Base-by-base conservation (phyloP, 1,139 yeast species). In the Hemisphaericaspora xylanilytica region DNA sequence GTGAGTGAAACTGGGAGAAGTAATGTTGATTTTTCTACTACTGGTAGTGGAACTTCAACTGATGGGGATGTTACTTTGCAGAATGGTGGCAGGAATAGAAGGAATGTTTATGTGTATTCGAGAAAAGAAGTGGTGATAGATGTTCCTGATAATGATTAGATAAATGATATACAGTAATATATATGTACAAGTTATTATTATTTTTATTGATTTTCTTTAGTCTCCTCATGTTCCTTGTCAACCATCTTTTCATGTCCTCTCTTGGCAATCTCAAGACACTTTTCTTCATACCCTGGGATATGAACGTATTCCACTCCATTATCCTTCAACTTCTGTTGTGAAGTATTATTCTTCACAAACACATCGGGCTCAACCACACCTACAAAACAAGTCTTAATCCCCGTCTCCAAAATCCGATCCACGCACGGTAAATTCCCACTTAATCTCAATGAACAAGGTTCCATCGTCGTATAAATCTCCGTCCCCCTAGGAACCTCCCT, bases 381-480 rank as follows among this genome's bases (percentile, higher is more conserved):
- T 5, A 92, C 97, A 62, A 85, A 89, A 28, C 90, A 90, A 0
- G 92, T 77, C 25, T 70, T 73, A 43, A 92, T 83, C 13, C 53
- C 57, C 2, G 80, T 60, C 2, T 62, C 67, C 32, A 88, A 54
- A 8, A 92, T 81, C 30, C 97, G 72, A 46, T 89, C 90, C 2
- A 80, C 81, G 61, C 99, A 92, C 0, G 98, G 96, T 38, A 73
- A 56, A 51, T 90, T 90, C 0, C 98, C 98, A 58, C 97, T 89
- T 29, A 92, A 67, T 40, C 99, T 70, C 42, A 78, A 75, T 2
- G 95, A 82, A 57, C 99, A 94, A 0, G 99, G 99, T 54, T 94
- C 99, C 98, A 94, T 94, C 0, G 97, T 87, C 0, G 98, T 92
- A 59, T 87, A 94, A 10, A 92, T 63, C 32, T 85, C 88, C 0